Percentiles rank a stretch among this genome's conserved stretches.
Conservation (phyloP, 2,329 filamentous ascomycete species). For the Colletotrichum coccodes region DNA sequence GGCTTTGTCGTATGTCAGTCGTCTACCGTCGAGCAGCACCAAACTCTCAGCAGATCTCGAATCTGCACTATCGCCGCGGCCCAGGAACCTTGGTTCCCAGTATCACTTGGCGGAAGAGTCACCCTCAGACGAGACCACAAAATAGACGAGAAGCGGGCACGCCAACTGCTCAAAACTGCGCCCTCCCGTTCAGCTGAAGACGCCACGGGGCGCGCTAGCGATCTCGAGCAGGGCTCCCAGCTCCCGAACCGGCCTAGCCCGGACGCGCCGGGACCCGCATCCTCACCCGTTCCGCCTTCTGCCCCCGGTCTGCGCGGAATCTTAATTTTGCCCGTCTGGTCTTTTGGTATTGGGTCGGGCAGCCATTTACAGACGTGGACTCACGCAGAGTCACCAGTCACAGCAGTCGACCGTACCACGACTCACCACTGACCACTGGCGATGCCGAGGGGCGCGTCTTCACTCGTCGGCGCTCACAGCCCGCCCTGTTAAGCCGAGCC, state of each 20-base stretch:
- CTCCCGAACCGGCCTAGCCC: slow-evolving; percentile 30
- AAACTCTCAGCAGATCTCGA: not conserved
- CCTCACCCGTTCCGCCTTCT: slow-evolving; percentile 21
- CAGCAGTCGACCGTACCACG: not conserved
- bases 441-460: not conserved
- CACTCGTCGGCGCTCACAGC: not conserved
- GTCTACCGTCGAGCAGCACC: not conserved
- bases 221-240: not conserved
- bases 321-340: not conserved
- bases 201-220: slow-evolving; percentile 20
- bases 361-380: not conserved
- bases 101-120: not conserved
- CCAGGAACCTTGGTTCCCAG: not conserved
- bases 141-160: not conserved
- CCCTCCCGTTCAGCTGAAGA: slow-evolving; percentile 22
- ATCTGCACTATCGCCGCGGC: not conserved
- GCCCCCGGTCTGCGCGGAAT: slow-evolving; percentile 26
- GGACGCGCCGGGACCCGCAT: not conserved
- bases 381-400: not conserved
- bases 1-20: not conserved
- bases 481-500: not conserved
- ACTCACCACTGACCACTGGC: not conserved
- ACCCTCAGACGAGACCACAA: not conserved
- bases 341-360: not conserved
- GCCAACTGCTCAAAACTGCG: not conserved